A percentile compares a stretch with the other conserved stretches of the same genome.
Evolutionary conservation across 805 yeast species (phyloP).

Genomic region (Helenozyma baotianmanensis): DNA sequence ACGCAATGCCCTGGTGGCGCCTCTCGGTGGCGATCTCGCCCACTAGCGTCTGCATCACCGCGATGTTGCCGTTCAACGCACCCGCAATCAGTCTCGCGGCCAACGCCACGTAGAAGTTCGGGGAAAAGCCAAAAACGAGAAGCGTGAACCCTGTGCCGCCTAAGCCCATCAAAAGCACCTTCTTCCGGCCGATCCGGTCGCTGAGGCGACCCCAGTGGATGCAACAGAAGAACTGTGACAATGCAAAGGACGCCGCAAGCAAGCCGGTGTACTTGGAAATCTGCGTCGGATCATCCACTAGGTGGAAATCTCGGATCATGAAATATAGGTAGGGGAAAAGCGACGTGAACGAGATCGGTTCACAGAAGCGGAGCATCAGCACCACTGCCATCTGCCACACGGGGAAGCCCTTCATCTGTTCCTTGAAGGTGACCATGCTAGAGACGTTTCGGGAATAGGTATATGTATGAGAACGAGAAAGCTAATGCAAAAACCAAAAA

Average conservation of each 20-base stretch:
- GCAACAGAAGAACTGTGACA: constrained; percentile 18
- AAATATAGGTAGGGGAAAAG: constrained; percentile 18
- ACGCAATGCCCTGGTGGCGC: constrained; percentile 28
- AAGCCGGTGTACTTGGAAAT: constrained; percentile 16
- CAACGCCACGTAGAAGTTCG: constrained; percentile 25
- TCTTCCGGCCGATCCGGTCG: constrained; percentile 28
- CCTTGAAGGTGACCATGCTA: constrained; percentile 6
- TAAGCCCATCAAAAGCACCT: constrained; percentile 22
- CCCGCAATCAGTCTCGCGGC: constrained; percentile 27
- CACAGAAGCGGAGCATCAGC: constrained; percentile 15
- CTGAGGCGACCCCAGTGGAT: constrained; percentile 27
- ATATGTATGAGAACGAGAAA: too few relatives aligned
- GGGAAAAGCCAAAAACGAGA: constrained; percentile 25
- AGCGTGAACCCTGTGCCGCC: constrained; percentile 23
- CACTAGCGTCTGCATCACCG: constrained; percentile 26
- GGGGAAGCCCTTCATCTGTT: constrained; percentile 17
- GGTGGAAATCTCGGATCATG: constrained; percentile 17
- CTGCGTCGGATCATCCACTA: constrained; percentile 15
- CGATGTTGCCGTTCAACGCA: constrained; percentile 27
- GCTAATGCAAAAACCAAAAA: too few relatives aligned
- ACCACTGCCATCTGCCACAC: constrained; percentile 18
- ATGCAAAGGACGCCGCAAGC: constrained; percentile 16
- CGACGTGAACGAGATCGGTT: constrained; percentile 19
- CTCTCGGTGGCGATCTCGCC: constrained; percentile 30
- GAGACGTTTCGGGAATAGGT: too few relatives aligned